Base-by-base conservation (phyloP, 441 rosid genomes). In the Manihot esculenta region DNA sequence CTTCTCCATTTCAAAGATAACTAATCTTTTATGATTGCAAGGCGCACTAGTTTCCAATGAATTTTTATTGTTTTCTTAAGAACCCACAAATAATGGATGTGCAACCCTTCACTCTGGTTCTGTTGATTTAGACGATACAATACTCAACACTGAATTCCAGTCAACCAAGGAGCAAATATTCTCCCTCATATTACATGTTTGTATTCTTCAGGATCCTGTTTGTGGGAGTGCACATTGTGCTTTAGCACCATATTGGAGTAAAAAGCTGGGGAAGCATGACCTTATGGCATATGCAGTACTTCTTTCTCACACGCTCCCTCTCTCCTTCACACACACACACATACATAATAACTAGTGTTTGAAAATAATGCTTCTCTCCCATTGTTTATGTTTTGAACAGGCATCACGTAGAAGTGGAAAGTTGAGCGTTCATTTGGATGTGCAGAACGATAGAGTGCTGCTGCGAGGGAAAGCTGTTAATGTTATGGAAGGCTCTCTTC, bases 211-310 rank as follows among this genome's bases (percentile, higher is more conserved):
- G 94, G 94, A 88, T 80, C 96, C 92, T 59, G 88, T 89, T 47
- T 76, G 96, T 83, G 96, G 97, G 51, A 87, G 92, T 75, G 95
- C 92, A 42, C 87, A 88, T 68, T 89, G 96, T 82, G 87, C 86
- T 54, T 71, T 93, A 68, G 92, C 87, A 62, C 71, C 80, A 15
- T 89, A 85, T 71, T 90, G 90, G 97, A 83, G 83, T 64, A 76
- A 81, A 67, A 89, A 85, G 82, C 81, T 88, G 60, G 82, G 88
- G 64, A 88, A 89, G 45, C 71, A 41, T 17, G 85, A 91, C 62
- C 74, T 88, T 30, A 24, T 75, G 66, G 96, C 91, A 47, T 80
- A 78, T 80, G 82, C 77, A 76, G 98, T 89, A 47, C n/a, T 47
- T 47, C 18, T 47, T 6, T 15, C 50, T 47, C 50, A 1, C 15